phyloP scores from a whole-genome alignment of 306 rosid genomes.

The Hippophae rhamnoides region DNA sequence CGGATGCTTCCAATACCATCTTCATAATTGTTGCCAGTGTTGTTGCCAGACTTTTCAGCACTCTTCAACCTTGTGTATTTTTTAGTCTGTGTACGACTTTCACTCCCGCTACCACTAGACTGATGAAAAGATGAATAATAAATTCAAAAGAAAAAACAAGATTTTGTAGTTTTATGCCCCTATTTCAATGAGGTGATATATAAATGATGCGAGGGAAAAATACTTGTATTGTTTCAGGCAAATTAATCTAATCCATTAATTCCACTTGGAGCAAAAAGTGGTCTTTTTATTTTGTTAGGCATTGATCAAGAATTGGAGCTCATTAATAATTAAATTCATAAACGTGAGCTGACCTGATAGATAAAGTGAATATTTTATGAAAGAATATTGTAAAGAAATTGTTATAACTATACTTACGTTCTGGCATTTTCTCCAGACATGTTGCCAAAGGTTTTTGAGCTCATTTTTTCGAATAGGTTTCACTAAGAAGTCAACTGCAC shows the following conservation, averaged over 20 bases:
- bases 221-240: not conserved
- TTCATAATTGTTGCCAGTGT: constrained; percentile 47
- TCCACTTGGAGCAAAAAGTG: not conserved
- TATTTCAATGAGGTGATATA: not conserved
- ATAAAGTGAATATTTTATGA: not conserved
- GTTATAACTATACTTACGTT: constrained; percentile 32
- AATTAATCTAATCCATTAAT: constrained; percentile 3
- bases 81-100: constrained; percentile 42
- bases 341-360: constrained; percentile 1
- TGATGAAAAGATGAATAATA: constrained; percentile 19
- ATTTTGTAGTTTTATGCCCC: not conserved
- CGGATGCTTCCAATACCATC: constrained; percentile 39
- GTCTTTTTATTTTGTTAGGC: not conserved
- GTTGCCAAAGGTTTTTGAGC: constrained; percentile 63
- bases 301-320: constrained; percentile 7
- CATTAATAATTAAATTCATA: not conserved
- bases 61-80: constrained; percentile 34
- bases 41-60: constrained; percentile 38
- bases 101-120: constrained; percentile 63
- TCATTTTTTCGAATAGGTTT: constrained; percentile 62
- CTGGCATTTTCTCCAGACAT: constrained; percentile 54
- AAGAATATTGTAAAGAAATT: not conserved
- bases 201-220: not conserved
- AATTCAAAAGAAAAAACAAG: not conserved
- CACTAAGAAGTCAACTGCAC: constrained; percentile 55